Evolutionary conservation across 768 basidiomycete species (phyloP).

Genomic region (Pulveroboletus sp.): DNA sequence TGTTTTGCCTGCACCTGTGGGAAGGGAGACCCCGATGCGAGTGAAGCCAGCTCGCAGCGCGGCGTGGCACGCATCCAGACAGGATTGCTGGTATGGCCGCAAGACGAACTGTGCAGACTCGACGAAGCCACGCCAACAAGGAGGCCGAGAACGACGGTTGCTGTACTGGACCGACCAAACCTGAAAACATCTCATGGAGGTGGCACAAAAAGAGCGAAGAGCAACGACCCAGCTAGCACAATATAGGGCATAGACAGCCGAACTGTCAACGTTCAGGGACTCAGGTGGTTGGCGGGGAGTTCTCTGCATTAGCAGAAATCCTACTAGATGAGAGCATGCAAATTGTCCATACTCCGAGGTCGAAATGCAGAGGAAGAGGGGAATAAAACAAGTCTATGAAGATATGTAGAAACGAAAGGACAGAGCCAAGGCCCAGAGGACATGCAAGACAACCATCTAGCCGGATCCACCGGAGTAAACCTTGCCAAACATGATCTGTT

Average conservation of each 20-base stretch:
- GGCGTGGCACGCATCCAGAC: conserved; percentile 69
- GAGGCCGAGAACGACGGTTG: neutral
- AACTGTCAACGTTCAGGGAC: neutral
- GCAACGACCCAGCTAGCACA: neutral
- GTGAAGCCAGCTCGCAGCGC: conserved; percentile 64
- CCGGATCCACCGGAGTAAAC: conserved; percentile 90
- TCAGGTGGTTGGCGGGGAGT: neutral
- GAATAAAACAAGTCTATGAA: conserved; percentile 33
- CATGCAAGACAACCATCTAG: conserved; percentile 13
- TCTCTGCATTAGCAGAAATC: conserved; percentile 9
- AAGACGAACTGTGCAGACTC: conserved; percentile 32
- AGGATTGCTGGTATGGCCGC: conserved; percentile 86
- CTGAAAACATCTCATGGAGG: conserved; percentile 13
- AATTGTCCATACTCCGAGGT: conserved; percentile 17
- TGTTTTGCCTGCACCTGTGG: conserved; percentile 86
- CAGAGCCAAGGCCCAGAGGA: conserved; percentile 27
- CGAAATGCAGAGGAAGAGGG: conserved; percentile 19
- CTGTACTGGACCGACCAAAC: neutral
- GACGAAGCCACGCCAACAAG: conserved; percentile 7
- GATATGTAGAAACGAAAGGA: conserved; percentile 32
- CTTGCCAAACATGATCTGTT: conserved; percentile 95
- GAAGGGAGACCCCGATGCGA: conserved; percentile 79
- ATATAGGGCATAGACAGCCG: neutral
- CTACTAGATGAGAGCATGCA: conserved; percentile 20
- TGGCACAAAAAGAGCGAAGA: neutral